Evolutionary conservation across 805 yeast genomes (phyloP).

Genomic region (Komagataella pastoris): DNA sequence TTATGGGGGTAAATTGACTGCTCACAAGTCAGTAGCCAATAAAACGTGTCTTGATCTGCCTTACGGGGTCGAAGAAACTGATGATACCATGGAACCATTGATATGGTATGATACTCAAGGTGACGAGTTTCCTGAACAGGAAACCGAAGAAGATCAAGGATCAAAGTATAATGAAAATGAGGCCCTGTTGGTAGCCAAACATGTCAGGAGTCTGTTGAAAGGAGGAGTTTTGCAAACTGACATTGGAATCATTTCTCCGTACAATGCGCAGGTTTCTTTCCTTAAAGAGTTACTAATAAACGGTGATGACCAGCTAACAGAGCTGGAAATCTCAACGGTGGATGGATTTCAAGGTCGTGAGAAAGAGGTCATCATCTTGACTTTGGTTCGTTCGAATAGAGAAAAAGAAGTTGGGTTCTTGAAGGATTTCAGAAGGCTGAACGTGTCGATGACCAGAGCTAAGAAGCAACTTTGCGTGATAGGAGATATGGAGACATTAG

Average conservation of each 20-base stretch:
- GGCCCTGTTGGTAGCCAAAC: conserved; percentile 42
- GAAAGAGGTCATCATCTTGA: conserved; percentile 70
- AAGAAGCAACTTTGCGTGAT: conserved; percentile 73
- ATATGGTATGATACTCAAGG: conserved; percentile 94
- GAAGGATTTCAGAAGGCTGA: conserved; percentile 64
- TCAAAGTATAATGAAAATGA: conserved; percentile 77
- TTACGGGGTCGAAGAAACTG: conserved; percentile 24
- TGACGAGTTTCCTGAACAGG: conserved; percentile 61
- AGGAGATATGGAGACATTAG: conserved; percentile 73
- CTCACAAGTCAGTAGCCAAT: conserved; percentile 43
- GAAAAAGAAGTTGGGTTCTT: conserved; percentile 67
- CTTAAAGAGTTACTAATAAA: conserved; percentile 32
- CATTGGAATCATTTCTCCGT: conserved; percentile 86
- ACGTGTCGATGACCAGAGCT: conserved; percentile 90
- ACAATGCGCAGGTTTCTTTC: conserved; percentile 70
- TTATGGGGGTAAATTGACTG: conserved; percentile 49
- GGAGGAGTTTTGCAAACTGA: conserved; percentile 38
- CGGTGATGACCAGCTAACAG: conserved; percentile 9
- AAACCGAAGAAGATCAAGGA: conserved; percentile 13
- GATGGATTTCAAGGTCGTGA: conserved; percentile 98
- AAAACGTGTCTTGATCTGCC: conserved; percentile 44
- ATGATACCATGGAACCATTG: conserved; percentile 40
- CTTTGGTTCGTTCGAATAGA: conserved; percentile 75
- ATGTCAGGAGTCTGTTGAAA: conserved; percentile 35
- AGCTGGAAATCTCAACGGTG: conserved; percentile 73